Conservation (phyloP, 176 grass and related monocot species). For the Cymbopogon citratus region DNA sequence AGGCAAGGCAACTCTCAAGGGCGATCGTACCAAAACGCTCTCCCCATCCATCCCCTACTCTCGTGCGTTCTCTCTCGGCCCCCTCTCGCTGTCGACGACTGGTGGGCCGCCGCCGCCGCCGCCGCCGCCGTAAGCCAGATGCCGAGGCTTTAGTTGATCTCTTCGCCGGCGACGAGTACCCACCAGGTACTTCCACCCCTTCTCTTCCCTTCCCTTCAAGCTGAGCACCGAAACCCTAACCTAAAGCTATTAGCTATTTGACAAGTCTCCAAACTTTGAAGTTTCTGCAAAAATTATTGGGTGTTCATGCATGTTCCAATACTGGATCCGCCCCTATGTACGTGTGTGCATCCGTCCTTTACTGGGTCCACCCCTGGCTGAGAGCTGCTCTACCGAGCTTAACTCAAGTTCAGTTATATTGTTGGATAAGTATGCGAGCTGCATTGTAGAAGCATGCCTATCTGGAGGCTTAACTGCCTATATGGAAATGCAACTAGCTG, state of each 20-base stretch:
- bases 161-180: background rate
- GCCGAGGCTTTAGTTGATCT: too few relatives aligned
- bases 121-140: too few relatives aligned
- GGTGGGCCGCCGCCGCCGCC: background rate
- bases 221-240: background rate
- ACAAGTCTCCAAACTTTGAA: too few relatives aligned
- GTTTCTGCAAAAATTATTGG: background rate
- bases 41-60: too few relatives aligned
- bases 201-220: background rate
- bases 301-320: background rate
- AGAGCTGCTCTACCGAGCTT: background rate
- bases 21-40: too few relatives aligned
- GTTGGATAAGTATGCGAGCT: background rate
- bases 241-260: too few relatives aligned
- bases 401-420: background rate
- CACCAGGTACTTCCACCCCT: background rate
- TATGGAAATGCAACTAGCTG: background rate
- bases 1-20: too few relatives aligned
- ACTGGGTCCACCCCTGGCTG: background rate
- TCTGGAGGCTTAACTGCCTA: background rate
- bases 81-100: too few relatives aligned
- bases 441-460: background rate
- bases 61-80: too few relatives aligned
- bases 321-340: background rate
- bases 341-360: background rate